phyloP scores from a whole-genome alignment of 441 rosid species.

The Flueggea neowawraea region DNA sequence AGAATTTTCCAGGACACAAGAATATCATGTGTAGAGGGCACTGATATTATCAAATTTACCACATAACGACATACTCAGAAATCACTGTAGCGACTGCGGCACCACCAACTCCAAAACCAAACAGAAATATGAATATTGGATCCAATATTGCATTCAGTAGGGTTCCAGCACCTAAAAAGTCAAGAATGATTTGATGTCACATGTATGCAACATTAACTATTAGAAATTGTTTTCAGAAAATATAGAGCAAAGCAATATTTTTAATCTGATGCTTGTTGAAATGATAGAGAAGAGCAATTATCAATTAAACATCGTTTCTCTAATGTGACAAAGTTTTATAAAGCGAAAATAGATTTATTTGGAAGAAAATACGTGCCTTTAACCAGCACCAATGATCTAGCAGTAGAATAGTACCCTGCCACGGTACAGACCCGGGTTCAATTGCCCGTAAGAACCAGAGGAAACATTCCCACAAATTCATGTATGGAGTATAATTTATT shows the following conservation, averaged over 20 bases:
- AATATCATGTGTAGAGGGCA: conserved; percentile 14
- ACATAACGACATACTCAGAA: conserved; percentile 90
- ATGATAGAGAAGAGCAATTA: no score
- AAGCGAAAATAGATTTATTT: no score
- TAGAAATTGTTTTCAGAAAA: no score
- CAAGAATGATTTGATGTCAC: no score
- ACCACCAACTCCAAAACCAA: conserved; percentile 76
- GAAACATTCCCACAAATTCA: background rate
- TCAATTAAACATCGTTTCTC: no score
- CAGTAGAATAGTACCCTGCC: conserved; percentile 51
- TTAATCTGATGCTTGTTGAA: no score
- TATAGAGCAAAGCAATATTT: no score
- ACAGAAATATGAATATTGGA: conserved; percentile 66
- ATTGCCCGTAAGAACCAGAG: conserved; percentile 16
- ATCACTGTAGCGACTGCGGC: conserved; percentile 91
- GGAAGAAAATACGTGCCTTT: no score
- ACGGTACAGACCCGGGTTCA: conserved; percentile 80
- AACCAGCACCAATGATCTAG: no score
- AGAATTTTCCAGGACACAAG: conserved; percentile 7
- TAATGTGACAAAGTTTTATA: no score
- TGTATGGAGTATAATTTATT: no score
- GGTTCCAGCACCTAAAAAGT: conserved; percentile 77
- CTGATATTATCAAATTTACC: conserved; percentile 51
- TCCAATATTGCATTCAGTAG: conserved; percentile 75
- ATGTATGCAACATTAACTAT: no score